Base-by-base conservation (phyloP, 179 eudicot species). In the Drosera spatulata region DNA sequence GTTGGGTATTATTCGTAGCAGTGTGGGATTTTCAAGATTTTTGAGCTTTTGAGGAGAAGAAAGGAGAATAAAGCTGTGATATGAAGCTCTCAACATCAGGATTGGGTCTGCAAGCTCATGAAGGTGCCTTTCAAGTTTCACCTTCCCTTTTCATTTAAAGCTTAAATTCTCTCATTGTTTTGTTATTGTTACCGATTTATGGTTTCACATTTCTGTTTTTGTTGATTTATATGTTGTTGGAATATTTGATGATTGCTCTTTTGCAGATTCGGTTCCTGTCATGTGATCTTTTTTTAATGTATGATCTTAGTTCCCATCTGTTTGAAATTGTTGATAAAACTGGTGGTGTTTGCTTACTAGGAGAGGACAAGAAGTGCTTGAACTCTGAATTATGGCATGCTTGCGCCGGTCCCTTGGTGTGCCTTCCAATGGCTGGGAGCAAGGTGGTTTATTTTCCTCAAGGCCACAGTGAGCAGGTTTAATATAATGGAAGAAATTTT, bases 31-130 rank as follows among this genome's bases (percentile, higher is more conserved):
- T 67, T 12, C 69, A 45, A 79, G 76, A 10, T 75, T 43, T 4
- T 43, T 7, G 8, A 75, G 77, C 64, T 61, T 64, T 65, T 73
- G 22, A 50, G 45, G 70, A 68, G 71, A 65, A 63, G 66, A 63
- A 59, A 57, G 60, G 52, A 41, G 33, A 0, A 22, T 22, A 58
- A 56, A 57, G 50, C 54, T 66, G 75, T 69, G 82, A 63, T 74
- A 93, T 93, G 99, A 89, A 93, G 96, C 99, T 89, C 85, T 93
- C 99, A 68, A 81, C 95, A 68, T 82, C 96, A 63, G 96, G 86
- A 52, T 66, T 83, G 63, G 82, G 79, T 84, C 90, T 89, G 70
- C 96, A 70, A 73, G 71, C 75, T 62, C 82, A 74, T 65, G 99
- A 93, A 86, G 99, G 99, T 91, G 75, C 56, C 33, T 63, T 12